Evolutionary conservation across 352 stramenopile genomes (phyloP).

Genomic region (Pythium coloratum): DNA sequence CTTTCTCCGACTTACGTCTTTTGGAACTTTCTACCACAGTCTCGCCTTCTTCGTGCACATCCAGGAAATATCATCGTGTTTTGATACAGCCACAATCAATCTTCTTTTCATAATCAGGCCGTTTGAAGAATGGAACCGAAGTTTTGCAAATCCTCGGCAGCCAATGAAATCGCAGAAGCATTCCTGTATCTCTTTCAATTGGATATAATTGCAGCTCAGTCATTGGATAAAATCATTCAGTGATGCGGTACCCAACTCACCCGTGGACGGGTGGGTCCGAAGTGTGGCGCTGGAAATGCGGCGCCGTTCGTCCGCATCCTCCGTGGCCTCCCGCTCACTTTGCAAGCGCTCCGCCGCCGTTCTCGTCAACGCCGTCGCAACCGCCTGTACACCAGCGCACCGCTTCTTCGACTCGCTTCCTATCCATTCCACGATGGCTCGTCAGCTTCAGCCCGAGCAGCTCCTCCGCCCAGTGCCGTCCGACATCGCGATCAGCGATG

Average conservation of each 20-base stretch:
- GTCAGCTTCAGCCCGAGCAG: slow-evolving; percentile 56
- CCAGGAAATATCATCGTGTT: not conserved
- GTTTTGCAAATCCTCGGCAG: not conserved
- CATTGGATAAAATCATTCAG: slow-evolving; percentile 17
- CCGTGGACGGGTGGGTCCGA: not conserved
- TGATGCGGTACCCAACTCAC: slow-evolving; percentile 8
- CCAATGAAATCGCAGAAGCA: slow-evolving; percentile 16
- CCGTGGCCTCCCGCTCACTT: not conserved
- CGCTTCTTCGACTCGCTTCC: not conserved
- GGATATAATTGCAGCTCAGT: not conserved
- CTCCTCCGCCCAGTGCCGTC: slow-evolving; percentile 70
- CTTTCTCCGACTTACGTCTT: slow-evolving; percentile 35
- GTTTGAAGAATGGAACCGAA: slow-evolving; percentile 27
- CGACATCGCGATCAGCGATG: slow-evolving; percentile 83
- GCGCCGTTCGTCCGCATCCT: slow-evolving; percentile 23
- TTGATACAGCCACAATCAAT: not conserved
- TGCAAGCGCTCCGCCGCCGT: not conserved
- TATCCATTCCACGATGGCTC: slow-evolving; percentile 33
- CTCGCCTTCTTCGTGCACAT: not conserved
- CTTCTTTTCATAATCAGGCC: not conserved
- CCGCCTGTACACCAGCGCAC: not conserved
- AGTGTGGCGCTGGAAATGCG: slow-evolving; percentile 18
- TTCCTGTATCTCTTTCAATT: slow-evolving; percentile 2
- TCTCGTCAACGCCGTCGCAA: not conserved
- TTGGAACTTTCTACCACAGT: slow-evolving; percentile 4